Evolutionary conservation across 441 rosid species (phyloP), one percentile per base, ranked within the genome.

Genomic region (Corymbia citriodora): DNA sequence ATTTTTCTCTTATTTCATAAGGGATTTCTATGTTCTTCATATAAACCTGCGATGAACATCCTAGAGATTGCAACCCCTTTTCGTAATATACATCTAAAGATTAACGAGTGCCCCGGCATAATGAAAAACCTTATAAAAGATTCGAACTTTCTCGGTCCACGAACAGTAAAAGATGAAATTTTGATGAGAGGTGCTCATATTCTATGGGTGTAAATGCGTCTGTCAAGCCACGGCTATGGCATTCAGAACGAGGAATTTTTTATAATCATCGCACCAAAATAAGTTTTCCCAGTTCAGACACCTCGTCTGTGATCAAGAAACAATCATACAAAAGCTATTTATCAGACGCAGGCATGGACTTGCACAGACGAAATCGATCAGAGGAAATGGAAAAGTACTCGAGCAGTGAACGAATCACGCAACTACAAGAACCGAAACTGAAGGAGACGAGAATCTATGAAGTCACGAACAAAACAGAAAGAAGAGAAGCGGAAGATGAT

Each of bases 231-330:
- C 27, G 88, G 89, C 90, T 61, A 68, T 86, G 72, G 87, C 92
- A 89, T 81, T 91, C 92, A 91, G 90, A 16, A 89, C 92, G 90
- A 91, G 92, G 92, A 91, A 91, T 91, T 91, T 91, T 63, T 45
- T 91, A 55, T 72, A 91, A 89, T 91, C 92, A 91, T 74, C 52
- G 90, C 90, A 89, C 57, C 85, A 45, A 79, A 23, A 17, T 13
- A 12, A 74, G 49, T 40, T 29, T 14, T 15, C 85, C 85, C 29
- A 13, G 85, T 45, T 79, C 85, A 7, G 52, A 79, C 16, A 79
- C 45, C 85, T 45, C 18, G 27, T 79, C 85, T 3, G n/a, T n/a
- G 10, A 79, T 45, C 52, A 79, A 79, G 85, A 79, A 79, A 45
- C 85, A 23, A 79, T 79, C 85, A 25, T 16, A 27, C 85, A 45